phyloP scores from a whole-genome alignment of 805 yeast species.

The Candida anglica region DNA sequence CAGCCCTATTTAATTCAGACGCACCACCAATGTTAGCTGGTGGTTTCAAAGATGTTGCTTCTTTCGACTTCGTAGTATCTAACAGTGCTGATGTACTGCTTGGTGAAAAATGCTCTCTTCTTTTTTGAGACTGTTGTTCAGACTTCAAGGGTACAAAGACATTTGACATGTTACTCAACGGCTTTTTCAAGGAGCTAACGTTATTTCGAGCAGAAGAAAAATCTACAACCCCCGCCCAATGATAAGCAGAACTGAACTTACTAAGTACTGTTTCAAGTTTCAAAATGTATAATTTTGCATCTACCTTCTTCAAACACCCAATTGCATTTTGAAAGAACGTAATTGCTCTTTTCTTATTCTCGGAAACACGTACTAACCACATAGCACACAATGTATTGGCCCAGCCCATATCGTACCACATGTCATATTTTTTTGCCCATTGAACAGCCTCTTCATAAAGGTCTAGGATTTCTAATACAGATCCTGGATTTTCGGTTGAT shows the following conservation, averaged over 20 bases:
- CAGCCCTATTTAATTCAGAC: conserved; percentile 27
- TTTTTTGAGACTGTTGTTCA: too few species aligned
- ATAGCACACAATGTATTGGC: conserved; percentile 39
- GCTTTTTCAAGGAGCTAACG: too few species aligned
- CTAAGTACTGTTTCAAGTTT: conserved; percentile 24
- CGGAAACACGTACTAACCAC: conserved; percentile 26
- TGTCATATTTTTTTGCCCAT: conserved; percentile 23
- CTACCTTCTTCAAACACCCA: conserved; percentile 27
- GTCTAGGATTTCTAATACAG: conserved; percentile 39
- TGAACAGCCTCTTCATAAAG: conserved; percentile 43
- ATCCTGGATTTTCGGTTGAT: conserved; percentile 9
- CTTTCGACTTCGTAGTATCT: too few species aligned
- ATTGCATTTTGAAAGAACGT: conserved; percentile 34
- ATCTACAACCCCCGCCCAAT: conserved; percentile 32
- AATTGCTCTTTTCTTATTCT: conserved; percentile 27
- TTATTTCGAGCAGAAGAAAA: too few species aligned
- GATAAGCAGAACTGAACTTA: conserved; percentile 18
- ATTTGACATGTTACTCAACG: too few species aligned
- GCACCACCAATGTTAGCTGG: conserved; percentile 17
- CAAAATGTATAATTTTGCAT: conserved; percentile 17
- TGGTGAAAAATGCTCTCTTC: too few species aligned
- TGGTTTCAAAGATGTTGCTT: too few species aligned
- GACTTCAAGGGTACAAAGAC: too few species aligned
- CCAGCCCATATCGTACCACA: conserved; percentile 36
- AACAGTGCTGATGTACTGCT: too few species aligned